Evolutionary conservation across 306 rosid species (phyloP).

Genomic region (Prinsepia uniflora): DNA sequence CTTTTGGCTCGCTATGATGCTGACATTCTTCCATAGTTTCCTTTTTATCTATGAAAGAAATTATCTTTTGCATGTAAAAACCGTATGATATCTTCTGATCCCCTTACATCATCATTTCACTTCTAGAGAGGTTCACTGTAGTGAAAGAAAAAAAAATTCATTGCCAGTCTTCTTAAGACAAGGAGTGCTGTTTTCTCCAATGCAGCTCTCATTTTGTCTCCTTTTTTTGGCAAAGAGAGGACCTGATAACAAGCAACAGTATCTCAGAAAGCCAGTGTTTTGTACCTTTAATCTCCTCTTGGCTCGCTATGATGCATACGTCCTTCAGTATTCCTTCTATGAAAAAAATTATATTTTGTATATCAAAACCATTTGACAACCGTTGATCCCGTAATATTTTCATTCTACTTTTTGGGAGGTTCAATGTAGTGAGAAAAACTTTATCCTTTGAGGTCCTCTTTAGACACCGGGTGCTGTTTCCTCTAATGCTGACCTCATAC

Average conservation of each 20-base stretch:
- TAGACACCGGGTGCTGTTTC: slow-evolving; percentile 1
- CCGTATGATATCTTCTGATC: no score
- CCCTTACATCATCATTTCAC: no score
- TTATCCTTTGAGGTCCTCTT: not conserved
- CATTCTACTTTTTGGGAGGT: no score
- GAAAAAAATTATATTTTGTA: not conserved
- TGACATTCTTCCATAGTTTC: not conserved
- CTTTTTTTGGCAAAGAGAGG: not conserved
- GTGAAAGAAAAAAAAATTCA: not conserved
- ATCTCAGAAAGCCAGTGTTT: slow-evolving; percentile 9
- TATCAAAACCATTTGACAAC: no score
- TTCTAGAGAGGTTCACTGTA: not conserved
- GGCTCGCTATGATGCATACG: slow-evolving; percentile 8
- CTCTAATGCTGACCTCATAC: not conserved
- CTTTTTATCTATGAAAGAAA: not conserved
- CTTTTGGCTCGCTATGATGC: slow-evolving; percentile 4
- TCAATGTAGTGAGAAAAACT: no score
- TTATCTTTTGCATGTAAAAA: not conserved
- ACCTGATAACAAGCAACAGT: not conserved
- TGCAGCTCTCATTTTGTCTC: not conserved
- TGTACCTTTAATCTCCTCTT: not conserved
- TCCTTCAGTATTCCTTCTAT: not conserved
- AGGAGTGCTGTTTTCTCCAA: not conserved
- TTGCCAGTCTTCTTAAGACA: not conserved
- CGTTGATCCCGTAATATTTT: no score